Evolutionary conservation across 2,329 filamentous ascomycete species (phyloP), one percentile per base, ranked within the genome.

Genomic region (Cryphonectria carpinicola): DNA sequence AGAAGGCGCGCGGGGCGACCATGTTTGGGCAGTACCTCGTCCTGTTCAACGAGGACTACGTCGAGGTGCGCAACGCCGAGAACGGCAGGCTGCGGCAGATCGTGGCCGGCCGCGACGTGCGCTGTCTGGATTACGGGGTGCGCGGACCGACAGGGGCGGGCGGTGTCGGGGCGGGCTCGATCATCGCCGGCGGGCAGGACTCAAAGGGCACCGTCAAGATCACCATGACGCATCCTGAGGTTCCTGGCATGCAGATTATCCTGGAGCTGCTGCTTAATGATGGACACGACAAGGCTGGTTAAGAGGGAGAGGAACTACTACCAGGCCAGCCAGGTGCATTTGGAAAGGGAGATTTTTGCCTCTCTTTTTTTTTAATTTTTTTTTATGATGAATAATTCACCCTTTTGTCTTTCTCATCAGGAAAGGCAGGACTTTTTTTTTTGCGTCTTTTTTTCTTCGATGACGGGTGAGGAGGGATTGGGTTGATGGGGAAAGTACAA

Each of bases 1-100:
- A 89, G 81, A 89, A 88, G 80, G 96, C 96, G 1, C 91, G 92
- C 73, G 89, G 90, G 17, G 95, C 95, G 1, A 96, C 94, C 73
- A 91, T 98, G 83, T 97, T 94, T 76, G 95, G 94, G 1, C 92
- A 94, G 70, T 98, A 97, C 79, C 88, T 99, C 5, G 85, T 99
- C 10, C 88, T 99, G 5, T 97, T 98, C 83, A 96, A 98, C 79
- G 92, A 93, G 32, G 95, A 98, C 80, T 99, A 98, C 76, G 94
- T 99, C 64, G 96, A 99, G 83, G 94, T 99, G 67, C 89, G 96
- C 68, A 98, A 99, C 77, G 96, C 96, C 25, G 94, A 98, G 83
- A 98, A 98, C 77, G 96, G 96, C 0, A 88, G 97, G 28, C 81
- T 99, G 73, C 89, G 96, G 76, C 96, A 99, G 83, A 96, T 99